Evolutionary conservation across 75 land plant species (phyloP), one percentile per base, ranked within the genome.

Genomic region (Cunninghamia lanceolata): DNA sequence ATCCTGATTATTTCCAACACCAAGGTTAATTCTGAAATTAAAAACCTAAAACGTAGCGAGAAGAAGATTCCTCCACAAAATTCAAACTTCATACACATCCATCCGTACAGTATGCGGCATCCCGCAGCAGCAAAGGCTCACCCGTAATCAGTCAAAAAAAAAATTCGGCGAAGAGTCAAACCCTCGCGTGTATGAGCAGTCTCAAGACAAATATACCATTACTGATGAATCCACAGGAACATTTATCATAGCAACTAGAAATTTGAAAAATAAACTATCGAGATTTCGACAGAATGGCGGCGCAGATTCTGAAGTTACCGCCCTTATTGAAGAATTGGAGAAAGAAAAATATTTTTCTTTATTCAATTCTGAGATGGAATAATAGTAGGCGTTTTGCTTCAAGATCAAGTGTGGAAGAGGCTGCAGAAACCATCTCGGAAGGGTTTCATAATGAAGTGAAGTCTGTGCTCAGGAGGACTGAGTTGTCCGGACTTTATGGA

Each of bases 401-500:
- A 25, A 63, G n/a, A 25, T 21, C 68, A 21, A 63, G 9, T 6
- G n/a, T n/a, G 8, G 68, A 63, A 63, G 68, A 63, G 68, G 28
- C 68, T 63, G 28, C 68, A 21, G 68, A 63, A 63, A 63, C 68
- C 68, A 21, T 63, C 68, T 63, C 68, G 68, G n/a, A 63, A 63
- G 68, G 68, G 7, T 63, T 63, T 63, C 68, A 46, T 11, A 30
- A 40, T 17, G 53, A 35, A 82, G 86, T 32, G 21, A 68, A 74
- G 32, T 47, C 32, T 46, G n/a, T 47, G 10, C 53, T 82, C 28
- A 82, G 35, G 89, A 85, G 86, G 21, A 89, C 86, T 71, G 90
- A 87, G 28, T 73, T 50, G 50, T 87, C 92, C 35, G 99, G 99
- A 19, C 96, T 98, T 34, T 98, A 96, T 88, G 99, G 99, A 45